Percentiles rank a stretch among this genome's conserved stretches.
Evolutionary conservation across 495 filamentous ascomycete species (phyloP).

Genomic region (Cenococcum geophilum): DNA sequence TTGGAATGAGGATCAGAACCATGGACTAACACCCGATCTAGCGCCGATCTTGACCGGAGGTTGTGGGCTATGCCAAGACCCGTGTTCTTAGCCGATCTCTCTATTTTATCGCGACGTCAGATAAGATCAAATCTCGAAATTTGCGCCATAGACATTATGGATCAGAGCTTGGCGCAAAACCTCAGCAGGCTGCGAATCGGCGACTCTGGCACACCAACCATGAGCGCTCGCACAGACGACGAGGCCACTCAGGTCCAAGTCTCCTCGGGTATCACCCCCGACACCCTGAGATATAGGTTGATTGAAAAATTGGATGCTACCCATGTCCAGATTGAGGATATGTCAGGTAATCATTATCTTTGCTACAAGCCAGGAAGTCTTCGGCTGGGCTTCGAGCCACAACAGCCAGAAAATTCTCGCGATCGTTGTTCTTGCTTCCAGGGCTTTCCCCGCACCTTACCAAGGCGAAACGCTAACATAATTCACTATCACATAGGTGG

Average conservation of each 20-base stretch:
- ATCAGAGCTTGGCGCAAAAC: constrained; percentile 3
- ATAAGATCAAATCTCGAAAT: neutral
- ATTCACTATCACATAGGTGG: constrained; percentile 55
- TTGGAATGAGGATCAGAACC: too few species aligned
- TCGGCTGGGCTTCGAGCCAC: neutral
- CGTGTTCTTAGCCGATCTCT: neutral
- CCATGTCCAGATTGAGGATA: constrained; percentile 86
- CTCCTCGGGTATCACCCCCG: constrained; percentile 62
- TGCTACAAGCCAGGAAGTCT: too few species aligned
- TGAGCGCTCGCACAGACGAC: constrained; percentile 34
- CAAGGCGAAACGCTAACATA: neutral
- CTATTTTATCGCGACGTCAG: neutral
- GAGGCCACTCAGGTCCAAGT: constrained; percentile 42
- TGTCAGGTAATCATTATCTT: constrained; percentile 62
- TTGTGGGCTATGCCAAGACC: neutral
- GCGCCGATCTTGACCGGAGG: neutral
- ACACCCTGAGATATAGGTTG: constrained; percentile 61
- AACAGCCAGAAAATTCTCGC: neutral
- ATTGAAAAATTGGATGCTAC: constrained; percentile 66
- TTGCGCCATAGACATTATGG: neutral
- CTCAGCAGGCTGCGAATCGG: constrained; percentile 1
- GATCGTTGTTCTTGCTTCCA: neutral
- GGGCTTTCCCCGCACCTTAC: neutral
- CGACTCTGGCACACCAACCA: neutral
- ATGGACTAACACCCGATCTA: neutral